Percentiles rank a stretch among this genome's conserved stretches.
These are phyloP conservation scores for Hypoxylon rickii DNA, from an alignment of 495 filamentous ascomycete species.

Conservation along the genomic window DNA sequence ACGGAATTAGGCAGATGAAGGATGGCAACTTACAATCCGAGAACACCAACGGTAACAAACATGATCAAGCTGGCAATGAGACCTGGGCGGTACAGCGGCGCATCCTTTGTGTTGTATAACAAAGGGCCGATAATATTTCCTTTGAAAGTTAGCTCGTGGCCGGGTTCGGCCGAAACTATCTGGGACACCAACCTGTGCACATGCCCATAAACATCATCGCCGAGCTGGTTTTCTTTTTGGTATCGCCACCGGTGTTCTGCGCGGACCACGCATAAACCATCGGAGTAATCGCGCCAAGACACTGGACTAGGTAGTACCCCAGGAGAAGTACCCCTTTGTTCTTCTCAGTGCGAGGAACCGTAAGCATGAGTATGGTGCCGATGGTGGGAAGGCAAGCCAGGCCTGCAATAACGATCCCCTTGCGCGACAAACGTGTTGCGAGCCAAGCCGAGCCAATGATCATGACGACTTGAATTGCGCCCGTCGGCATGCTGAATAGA, in stretches of 20 bases:
- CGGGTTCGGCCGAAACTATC: not conserved
- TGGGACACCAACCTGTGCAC: constrained; percentile 45
- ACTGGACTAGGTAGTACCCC: constrained; percentile 48
- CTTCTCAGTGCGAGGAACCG: constrained; percentile 56
- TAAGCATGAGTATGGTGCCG: constrained; percentile 57
- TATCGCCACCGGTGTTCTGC: constrained; percentile 69
- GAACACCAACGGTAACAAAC: constrained; percentile 42
- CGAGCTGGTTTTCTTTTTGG: constrained; percentile 68
- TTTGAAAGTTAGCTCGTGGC: constrained; percentile 4
- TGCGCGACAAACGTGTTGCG: constrained; percentile 54
- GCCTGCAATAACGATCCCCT: constrained; percentile 60
- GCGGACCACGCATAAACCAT: constrained; percentile 70
- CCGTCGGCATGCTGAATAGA: constrained; percentile 68
- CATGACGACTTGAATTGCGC: constrained; percentile 52
- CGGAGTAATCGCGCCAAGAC: constrained; percentile 53
- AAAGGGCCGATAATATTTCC: constrained; percentile 66
- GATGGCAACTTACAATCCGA: constrained; percentile 43
- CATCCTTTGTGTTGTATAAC: constrained; percentile 63
- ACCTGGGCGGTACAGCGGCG: constrained; percentile 61
- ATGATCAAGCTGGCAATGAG: constrained; percentile 57
- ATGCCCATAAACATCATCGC: constrained; percentile 65
- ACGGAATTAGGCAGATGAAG: not conserved
- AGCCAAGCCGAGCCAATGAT: constrained; percentile 53
- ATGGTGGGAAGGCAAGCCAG: constrained; percentile 61
- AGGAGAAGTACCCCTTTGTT: constrained; percentile 48